These are phyloP conservation scores for Entomortierella chlamydospora DNA, from an alignment of 192 early-diverging fungal genomes.

Conservation along the genomic window DNA sequence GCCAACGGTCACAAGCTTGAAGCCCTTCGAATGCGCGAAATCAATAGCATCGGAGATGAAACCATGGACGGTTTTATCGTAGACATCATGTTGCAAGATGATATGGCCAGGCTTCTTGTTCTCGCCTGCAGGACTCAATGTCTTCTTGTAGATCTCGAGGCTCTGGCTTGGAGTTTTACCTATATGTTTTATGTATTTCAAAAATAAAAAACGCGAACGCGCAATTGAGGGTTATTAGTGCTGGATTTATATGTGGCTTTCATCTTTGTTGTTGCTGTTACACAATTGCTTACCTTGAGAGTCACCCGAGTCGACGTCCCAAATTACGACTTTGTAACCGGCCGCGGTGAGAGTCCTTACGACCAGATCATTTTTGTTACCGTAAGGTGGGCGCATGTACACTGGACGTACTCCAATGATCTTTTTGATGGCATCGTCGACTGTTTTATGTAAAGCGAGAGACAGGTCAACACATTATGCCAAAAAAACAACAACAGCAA, in stretches of 20 bases:
- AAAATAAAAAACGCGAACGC: too few species aligned
- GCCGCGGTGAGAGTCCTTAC: slow-evolving; percentile 29
- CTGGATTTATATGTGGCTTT: too few species aligned
- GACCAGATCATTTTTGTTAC: slow-evolving; percentile 35
- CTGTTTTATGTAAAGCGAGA: background rate
- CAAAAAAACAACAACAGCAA: too few species aligned
- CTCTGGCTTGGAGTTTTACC: too few species aligned
- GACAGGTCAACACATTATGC: too few species aligned
- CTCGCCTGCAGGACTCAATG: background rate
- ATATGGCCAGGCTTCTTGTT: background rate
- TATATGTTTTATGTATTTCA: too few species aligned
- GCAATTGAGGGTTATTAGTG: too few species aligned
- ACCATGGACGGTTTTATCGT: background rate
- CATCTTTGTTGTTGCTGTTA: too few species aligned
- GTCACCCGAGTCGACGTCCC: slow-evolving; percentile 58
- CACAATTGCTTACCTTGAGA: slow-evolving; percentile 33
- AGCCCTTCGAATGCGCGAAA: background rate
- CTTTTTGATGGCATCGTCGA: slow-evolving; percentile 57
- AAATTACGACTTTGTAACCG: slow-evolving; percentile 58
- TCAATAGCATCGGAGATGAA: background rate
- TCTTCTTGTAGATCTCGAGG: background rate
- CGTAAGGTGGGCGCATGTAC: slow-evolving; percentile 70
- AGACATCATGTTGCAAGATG: background rate
- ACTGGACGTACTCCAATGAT: slow-evolving; percentile 61
- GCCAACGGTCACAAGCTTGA: background rate